phyloP scores from a whole-genome alignment of 805 yeast genomes.

The Wickerhamomyces silvicola region DNA sequence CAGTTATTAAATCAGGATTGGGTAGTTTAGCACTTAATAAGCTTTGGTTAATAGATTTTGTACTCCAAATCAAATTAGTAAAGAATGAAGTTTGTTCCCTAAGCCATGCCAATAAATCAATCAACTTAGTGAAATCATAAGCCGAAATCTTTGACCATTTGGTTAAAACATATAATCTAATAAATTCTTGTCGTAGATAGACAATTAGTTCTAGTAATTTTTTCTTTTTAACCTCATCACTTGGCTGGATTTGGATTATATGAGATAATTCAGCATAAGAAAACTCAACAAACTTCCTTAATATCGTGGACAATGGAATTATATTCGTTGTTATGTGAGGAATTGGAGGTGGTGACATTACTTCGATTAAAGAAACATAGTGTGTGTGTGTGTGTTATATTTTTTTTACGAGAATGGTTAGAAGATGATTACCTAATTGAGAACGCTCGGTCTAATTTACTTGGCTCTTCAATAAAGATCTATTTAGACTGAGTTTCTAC shows the following conservation, averaged over 20 bases:
- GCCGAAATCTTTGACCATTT: slow-evolving; percentile 80
- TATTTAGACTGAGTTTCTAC: too few relatives aligned
- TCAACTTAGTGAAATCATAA: slow-evolving; percentile 62
- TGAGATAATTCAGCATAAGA: slow-evolving; percentile 59
- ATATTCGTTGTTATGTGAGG: slow-evolving; percentile 74
- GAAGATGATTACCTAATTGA: too few relatives aligned
- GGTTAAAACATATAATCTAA: slow-evolving; percentile 75
- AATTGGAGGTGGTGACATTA: slow-evolving; percentile 31
- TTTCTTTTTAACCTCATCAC: slow-evolving; percentile 60
- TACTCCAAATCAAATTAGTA: slow-evolving; percentile 54
- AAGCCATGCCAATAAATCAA: slow-evolving; percentile 86
- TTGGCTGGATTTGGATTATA: slow-evolving; percentile 52
- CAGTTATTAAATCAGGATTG: slow-evolving; percentile 83
- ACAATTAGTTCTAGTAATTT: slow-evolving; percentile 64
- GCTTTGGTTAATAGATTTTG: slow-evolving; percentile 64
- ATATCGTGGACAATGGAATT: slow-evolving; percentile 53
- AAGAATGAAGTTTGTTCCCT: slow-evolving; percentile 70
- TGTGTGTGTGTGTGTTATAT: too few relatives aligned
- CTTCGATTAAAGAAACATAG: neutral
- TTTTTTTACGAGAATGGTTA: too few relatives aligned
- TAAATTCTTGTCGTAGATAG: slow-evolving; percentile 71
- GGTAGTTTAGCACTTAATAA: slow-evolving; percentile 85
- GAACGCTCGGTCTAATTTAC: neutral
- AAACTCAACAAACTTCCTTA: slow-evolving; percentile 52
- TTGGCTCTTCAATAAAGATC: too few relatives aligned